Conservation (phyloP, 139 green algal genomes). For the Coelastrella sp. region DNA sequence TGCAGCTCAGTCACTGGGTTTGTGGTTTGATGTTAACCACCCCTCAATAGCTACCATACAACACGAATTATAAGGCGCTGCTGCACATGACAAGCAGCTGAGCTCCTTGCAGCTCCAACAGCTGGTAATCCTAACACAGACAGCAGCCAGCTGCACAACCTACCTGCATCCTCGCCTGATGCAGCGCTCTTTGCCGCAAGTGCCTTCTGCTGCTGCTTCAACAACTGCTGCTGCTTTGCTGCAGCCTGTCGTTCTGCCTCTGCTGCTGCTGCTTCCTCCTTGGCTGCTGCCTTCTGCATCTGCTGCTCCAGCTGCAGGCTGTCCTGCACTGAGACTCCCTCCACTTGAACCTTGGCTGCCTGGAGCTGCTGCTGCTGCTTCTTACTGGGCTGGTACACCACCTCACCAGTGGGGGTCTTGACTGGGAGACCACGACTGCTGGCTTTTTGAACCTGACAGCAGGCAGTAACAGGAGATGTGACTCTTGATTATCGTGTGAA, state of each 20-base stretch:
- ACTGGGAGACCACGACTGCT: constrained; percentile 58
- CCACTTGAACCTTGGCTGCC: constrained; percentile 48
- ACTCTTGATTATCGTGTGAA: no score
- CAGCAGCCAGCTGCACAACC: neutral
- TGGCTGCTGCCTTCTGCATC: neutral
- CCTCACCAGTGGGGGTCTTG: constrained; percentile 64
- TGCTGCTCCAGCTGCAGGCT: constrained; percentile 54
- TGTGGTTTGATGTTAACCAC: no score
- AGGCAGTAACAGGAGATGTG: no score
- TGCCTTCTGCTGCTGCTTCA: neutral
- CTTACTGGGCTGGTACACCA: constrained; percentile 56
- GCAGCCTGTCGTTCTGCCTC: neutral
- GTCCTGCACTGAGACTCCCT: constrained; percentile 66
- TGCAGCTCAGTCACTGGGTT: no score
- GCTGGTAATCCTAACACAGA: neutral
- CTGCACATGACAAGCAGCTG: no score
- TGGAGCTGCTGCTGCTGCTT: constrained; percentile 37
- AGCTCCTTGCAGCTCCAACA: no score
- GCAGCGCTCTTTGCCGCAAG: neutral
- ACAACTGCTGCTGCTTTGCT: neutral
- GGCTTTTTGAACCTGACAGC: constrained; percentile 6
- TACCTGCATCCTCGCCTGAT: no score
- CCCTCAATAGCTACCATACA: no score
- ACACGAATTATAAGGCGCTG: no score
- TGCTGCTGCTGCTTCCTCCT: neutral